Evolutionary conservation across 495 filamentous ascomycete species (phyloP).

Genomic region (Neohortaea acidophila): DNA sequence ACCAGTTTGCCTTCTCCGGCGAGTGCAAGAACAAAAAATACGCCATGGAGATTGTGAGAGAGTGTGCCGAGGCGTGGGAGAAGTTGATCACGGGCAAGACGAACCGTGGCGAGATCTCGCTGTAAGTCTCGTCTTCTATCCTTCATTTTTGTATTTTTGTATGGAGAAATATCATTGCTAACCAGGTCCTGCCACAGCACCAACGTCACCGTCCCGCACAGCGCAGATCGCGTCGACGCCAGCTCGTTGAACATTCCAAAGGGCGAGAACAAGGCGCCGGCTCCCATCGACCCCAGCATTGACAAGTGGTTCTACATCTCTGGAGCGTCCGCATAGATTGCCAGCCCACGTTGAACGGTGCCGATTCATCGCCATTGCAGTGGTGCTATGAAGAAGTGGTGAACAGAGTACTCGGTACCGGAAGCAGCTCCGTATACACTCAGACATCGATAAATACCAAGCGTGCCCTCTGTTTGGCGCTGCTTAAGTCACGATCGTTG

Average conservation of each 20-base stretch:
- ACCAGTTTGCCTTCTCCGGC: slow-evolving; percentile 99
- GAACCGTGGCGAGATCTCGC: slow-evolving; percentile 54
- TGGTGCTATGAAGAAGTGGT: no score
- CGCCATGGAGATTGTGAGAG: slow-evolving; percentile 81
- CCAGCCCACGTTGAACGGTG: no score
- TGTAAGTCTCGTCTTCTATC: slow-evolving; percentile 43
- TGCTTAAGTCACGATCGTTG: no score
- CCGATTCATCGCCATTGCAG: no score
- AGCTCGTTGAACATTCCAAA: slow-evolving; percentile 54
- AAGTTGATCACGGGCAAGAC: slow-evolving; percentile 82
- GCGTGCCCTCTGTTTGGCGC: no score
- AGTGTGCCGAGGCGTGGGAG: slow-evolving; percentile 96
- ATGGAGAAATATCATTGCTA: no score
- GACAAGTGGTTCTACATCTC: slow-evolving; percentile 99
- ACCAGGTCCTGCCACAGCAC: slow-evolving; percentile 41
- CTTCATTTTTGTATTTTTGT: no score
- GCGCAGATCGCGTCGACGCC: slow-evolving; percentile 46
- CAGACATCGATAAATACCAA: slow-evolving; percentile 1
- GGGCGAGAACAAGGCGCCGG: slow-evolving; percentile 62
- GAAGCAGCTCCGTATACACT: no score
- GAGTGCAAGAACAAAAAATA: slow-evolving; percentile 99
- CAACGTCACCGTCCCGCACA: slow-evolving; percentile 61
- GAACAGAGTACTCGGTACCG: no score
- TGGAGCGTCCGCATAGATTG: slow-evolving; percentile 76
- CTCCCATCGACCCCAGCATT: slow-evolving; percentile 86